Conservation (phyloP, 2,329 filamentous ascomycete species). For the Paraphaeosphaeria sporulosa region DNA sequence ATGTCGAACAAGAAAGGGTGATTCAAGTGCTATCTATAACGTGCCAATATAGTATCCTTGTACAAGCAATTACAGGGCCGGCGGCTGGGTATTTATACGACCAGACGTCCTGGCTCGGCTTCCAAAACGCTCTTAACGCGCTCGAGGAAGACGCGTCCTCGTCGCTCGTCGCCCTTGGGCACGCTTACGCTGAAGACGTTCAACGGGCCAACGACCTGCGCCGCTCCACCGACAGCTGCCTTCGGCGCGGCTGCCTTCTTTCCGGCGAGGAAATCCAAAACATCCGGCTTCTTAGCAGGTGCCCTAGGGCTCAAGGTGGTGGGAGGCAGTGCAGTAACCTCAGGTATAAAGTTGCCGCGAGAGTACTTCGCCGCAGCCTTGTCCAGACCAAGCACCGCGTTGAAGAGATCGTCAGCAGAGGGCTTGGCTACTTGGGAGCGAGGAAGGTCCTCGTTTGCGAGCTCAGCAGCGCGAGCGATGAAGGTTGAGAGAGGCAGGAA, state of each 20-base stretch:
- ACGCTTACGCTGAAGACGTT: constrained; percentile 87
- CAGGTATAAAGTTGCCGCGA: constrained; percentile 74
- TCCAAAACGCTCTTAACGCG: constrained; percentile 80
- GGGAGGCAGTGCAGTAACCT: constrained; percentile 63
- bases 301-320: constrained; percentile 35
- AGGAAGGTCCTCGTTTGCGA: constrained; percentile 89
- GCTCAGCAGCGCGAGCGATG: constrained; percentile 80
- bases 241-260: constrained; percentile 43
- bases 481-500: constrained; percentile 86
- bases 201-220: constrained; percentile 57
- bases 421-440: constrained; percentile 69
- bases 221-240: constrained; percentile 30
- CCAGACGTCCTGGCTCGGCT: constrained; percentile 47
- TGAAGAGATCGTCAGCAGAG: constrained; percentile 83
- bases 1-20: background rate
- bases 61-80: constrained; percentile 18
- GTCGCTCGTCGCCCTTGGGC: constrained; percentile 78
- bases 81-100: constrained; percentile 36
- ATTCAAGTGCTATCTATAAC: constrained; percentile 8
- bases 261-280: constrained; percentile 77
- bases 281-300: constrained; percentile 68
- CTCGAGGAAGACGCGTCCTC: constrained; percentile 83
- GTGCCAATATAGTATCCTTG: constrained; percentile 7
- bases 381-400: constrained; percentile 80
- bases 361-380: constrained; percentile 54